phyloP scores from a whole-genome alignment of 352 stramenopile genomes.

The Globisporangium splendens region DNA sequence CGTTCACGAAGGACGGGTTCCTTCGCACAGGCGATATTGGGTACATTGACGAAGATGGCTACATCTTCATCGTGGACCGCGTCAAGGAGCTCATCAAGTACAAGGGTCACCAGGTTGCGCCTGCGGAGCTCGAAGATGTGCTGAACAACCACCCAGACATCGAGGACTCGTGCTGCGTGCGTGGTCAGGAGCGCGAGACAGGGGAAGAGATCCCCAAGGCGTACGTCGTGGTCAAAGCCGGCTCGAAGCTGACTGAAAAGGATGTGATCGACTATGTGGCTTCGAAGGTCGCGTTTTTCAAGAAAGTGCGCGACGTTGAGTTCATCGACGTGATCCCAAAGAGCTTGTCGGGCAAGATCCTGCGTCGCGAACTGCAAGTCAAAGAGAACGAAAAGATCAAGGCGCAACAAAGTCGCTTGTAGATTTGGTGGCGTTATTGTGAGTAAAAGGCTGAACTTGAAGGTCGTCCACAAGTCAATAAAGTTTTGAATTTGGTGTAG shows the following conservation, averaged over 20 bases:
- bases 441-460: too few species aligned
- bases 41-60: slow-evolving; percentile 92
- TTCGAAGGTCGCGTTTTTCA: slow-evolving; percentile 79
- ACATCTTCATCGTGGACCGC: slow-evolving; percentile 91
- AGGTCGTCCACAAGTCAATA: too few species aligned
- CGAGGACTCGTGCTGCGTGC: slow-evolving; percentile 44
- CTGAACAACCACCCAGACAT: slow-evolving; percentile 73
- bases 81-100: slow-evolving; percentile 96
- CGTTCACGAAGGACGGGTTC: slow-evolving; percentile 76
- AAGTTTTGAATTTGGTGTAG: too few species aligned
- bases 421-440: too few species aligned
- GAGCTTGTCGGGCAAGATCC: slow-evolving; percentile 90
- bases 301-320: slow-evolving; percentile 83
- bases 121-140: slow-evolving; percentile 91
- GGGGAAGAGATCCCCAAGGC: slow-evolving; percentile 89
- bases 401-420: too few species aligned
- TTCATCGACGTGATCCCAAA: slow-evolving; percentile 91
- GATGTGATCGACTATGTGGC: slow-evolving; percentile 71
- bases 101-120: slow-evolving; percentile 90
- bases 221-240: slow-evolving; percentile 82
- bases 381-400: slow-evolving; percentile 28
- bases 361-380: slow-evolving; percentile 75
- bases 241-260: slow-evolving; percentile 17
- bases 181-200: slow-evolving; percentile 40
- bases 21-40: slow-evolving; percentile 89